Base-by-base conservation (phyloP, 306 rosid species). In the Begonia loranthoides region DNA sequence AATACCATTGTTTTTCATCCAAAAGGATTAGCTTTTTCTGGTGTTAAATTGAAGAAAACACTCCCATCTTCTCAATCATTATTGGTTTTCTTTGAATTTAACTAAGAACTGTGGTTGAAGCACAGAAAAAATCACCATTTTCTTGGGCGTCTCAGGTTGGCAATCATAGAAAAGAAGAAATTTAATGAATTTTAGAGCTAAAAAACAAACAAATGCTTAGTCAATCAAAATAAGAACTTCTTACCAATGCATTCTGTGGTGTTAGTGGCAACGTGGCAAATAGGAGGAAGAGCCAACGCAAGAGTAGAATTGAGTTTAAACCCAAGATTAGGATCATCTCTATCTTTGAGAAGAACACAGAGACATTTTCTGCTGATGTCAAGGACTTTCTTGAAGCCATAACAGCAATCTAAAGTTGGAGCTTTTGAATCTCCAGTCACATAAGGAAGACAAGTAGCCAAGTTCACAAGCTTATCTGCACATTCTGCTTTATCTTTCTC, bases 401-500 rank as follows among this genome's bases (percentile, higher is more conserved):
- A 53, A 66, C 94, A 87, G 43, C 96, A 87, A 13, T 87, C 94
- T 0, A 72, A n/a, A 1, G 83, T 65, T 3, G 97, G 95, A 13
- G 64, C 22, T 56, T 80, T 82, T 22, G 95, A 75, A 10, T 73
- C 64, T 0, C 81, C 85, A 10, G 58, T 43, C 0, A 76, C 97
- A 34, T 73, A 89, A 1, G 94, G 60, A 51, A 89, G 76, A 61
- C 97, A 89, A 0, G 63, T 52, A 1, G 76, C 76, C 2, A 89
- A 65, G 6, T 70, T 71, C 10, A 79, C 17, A 0, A 89, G 70
- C 43, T 89, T 55, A 54, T 85, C 78, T 1, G 76, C 59, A 40
- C 97, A 89, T 33, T 85, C 83, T 9, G 79, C 71, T 61, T 70
- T 72, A 54, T 89, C 97, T 54, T 79, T 81, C 50, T 75, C 80